phyloP scores from a whole-genome alignment of 176 grass and related monocot species.

The Oryza punctata region DNA sequence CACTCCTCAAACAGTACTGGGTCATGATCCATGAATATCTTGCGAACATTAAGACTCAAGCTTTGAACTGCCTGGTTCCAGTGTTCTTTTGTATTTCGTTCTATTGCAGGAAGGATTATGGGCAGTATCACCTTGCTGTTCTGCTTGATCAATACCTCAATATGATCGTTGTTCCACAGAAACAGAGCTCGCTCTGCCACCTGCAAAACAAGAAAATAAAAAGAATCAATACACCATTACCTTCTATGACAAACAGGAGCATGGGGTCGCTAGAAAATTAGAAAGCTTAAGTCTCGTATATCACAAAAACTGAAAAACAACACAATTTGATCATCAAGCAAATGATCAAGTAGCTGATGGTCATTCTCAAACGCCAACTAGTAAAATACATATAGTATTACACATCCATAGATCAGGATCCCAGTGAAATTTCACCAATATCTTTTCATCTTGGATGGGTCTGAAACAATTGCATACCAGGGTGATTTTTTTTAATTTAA shows the following conservation, averaged over 20 bases:
- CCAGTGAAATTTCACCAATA: background rate
- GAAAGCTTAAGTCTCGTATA: background rate
- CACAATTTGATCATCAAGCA: background rate
- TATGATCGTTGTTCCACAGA: constrained; percentile 74
- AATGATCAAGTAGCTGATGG: constrained; percentile 6
- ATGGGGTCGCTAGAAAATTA: background rate
- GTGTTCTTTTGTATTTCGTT: constrained; percentile 63
- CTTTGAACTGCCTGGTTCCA: constrained; percentile 80
- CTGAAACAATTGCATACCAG: background rate
- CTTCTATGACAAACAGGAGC: constrained; percentile 10
- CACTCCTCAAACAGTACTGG: constrained; percentile 57
- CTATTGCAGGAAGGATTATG: constrained; percentile 65
- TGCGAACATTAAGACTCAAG: constrained; percentile 69
- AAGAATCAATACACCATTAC: constrained; percentile 21
- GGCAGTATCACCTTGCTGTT: constrained; percentile 66
- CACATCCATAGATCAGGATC: background rate
- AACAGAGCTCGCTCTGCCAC: constrained; percentile 71
- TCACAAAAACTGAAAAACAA: constrained; percentile 11
- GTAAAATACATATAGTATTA: background rate
- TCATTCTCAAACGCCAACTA: background rate
- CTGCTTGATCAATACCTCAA: constrained; percentile 72
- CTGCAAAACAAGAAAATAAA: constrained; percentile 45
- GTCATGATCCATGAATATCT: constrained; percentile 68
- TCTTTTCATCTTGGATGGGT: background rate
- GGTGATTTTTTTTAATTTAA: background rate